Evolutionary conservation across 352 stramenopile species (phyloP), one percentile per base, ranked within the genome.

Genomic region (Phytophthora constricta): DNA sequence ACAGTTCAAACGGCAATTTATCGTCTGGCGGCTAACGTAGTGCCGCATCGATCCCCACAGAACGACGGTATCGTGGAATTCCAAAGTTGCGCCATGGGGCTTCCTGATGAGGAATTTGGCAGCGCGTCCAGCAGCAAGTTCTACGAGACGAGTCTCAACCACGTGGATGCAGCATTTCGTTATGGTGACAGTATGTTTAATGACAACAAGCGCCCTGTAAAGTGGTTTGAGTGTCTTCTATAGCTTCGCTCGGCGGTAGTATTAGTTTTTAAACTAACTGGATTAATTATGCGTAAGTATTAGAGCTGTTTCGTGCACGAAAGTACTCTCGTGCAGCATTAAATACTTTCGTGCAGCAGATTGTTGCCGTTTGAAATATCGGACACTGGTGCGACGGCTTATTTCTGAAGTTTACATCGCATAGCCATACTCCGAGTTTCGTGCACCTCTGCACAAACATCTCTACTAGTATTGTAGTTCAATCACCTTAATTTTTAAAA

Each of bases 181-280:
- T 75, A 88, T 59, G 81, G 81, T 5, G 84, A 92, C 57, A 74
- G 73, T 4, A 54, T 87, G 27, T 81, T 86, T 28, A 69, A 72
- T 39, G 64, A 79, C 19, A 48, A 70, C 16, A 77, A 85, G 58
- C 90, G 85, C 58, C 84, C 84, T 0, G 28, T 87, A 19, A 90
- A 89, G 54, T 92, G 84, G 84, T 86, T 92, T 41, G 77, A 90
- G 57, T 92, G 84, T 45, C 51, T 85, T 16, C 54, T 91, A 39
- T 85, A 82, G 27, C 16, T 20, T 47, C 14, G 22, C 31, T 7
- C 13, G 31, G n/a, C n/a, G n/a, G n/a, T n/a, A n/a, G n/a, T n/a
- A n/a, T n/a, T n/a, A n/a, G n/a, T n/a, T n/a, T n/a, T n/a, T n/a
- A n/a, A n/a, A n/a, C n/a, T n/a, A n/a, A n/a, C n/a, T n/a, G n/a